phyloP scores from a whole-genome alignment of 169 alveolate genomes.

The Plasmodium sp. region DNA sequence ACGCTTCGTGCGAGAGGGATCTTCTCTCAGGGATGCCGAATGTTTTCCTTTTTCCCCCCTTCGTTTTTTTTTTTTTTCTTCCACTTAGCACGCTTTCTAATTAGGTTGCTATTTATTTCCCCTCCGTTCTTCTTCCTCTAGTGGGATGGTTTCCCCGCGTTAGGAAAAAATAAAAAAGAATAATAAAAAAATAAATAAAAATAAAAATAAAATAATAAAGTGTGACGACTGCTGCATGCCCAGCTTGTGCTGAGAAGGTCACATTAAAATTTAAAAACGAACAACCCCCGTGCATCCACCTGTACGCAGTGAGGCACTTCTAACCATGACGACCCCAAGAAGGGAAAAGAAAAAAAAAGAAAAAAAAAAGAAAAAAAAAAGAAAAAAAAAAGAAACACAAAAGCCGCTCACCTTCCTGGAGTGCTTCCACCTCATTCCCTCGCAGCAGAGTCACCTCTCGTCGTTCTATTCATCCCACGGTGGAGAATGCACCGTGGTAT shows the following conservation, averaged over 20 bases:
- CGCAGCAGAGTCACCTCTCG: background rate
- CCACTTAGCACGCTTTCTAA: background rate
- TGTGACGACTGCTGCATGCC: too few species aligned
- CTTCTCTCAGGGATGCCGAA: background rate
- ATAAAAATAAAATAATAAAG: too few species aligned
- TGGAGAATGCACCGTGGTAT: background rate
- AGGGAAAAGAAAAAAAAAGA: too few species aligned
- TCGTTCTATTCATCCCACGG: background rate
- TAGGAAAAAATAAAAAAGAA: background rate
- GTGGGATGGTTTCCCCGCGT: background rate
- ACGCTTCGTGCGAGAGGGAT: background rate
- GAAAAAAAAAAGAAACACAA: background rate
- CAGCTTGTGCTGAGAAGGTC: too few species aligned
- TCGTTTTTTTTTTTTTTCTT: background rate
- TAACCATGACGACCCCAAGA: too few species aligned
- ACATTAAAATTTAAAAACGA: too few species aligned
- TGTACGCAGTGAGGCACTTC: too few species aligned
- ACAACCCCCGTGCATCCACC: too few species aligned
- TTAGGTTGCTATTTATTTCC: background rate
- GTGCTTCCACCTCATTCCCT: background rate
- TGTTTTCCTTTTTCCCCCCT: background rate
- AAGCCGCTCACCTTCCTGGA: background rate
- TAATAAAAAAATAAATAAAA: too few species aligned
- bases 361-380: too few species aligned
- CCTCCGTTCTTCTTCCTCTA: background rate